phyloP scores from a whole-genome alignment of 1,284 basidiomycete genomes.

The Ganoderma sp. region DNA sequence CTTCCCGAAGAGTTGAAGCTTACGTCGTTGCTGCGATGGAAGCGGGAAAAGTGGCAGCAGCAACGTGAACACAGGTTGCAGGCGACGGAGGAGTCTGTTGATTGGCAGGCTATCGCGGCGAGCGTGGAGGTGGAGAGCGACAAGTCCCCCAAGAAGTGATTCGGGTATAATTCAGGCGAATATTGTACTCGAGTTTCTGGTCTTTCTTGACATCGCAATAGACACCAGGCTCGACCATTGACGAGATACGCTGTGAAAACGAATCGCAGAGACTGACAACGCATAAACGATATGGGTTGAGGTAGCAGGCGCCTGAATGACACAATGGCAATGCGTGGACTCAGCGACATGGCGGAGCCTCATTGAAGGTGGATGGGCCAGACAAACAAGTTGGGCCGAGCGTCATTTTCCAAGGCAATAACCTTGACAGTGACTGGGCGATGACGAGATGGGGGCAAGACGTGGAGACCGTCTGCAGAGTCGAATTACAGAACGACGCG shows the following conservation, averaged over 20 bases:
- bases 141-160: constrained; percentile 1
- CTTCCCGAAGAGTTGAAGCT: constrained; percentile 71
- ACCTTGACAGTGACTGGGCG: too few species aligned
- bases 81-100: constrained; percentile 20
- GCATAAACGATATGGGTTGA: not conserved
- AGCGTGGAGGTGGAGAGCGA: constrained; percentile 20
- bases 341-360: too few species aligned
- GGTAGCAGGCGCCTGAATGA: too few species aligned
- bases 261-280: not conserved
- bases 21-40: constrained; percentile 70
- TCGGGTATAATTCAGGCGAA: not conserved
- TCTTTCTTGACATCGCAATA: not conserved
- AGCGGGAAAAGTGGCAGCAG: constrained; percentile 34
- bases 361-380: too few species aligned
- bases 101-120: constrained; percentile 28
- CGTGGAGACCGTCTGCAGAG: too few species aligned
- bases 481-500: too few species aligned
- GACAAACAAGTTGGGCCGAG: too few species aligned
- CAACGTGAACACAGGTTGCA: constrained; percentile 35
- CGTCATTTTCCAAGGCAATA: too few species aligned
- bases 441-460: too few species aligned
- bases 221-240: not conserved
- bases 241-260: not conserved
- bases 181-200: not conserved
- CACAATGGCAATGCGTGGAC: too few species aligned